Base-by-base conservation (phyloP, 495 filamentous ascomycete species). In the Neurospora sp. region DNA sequence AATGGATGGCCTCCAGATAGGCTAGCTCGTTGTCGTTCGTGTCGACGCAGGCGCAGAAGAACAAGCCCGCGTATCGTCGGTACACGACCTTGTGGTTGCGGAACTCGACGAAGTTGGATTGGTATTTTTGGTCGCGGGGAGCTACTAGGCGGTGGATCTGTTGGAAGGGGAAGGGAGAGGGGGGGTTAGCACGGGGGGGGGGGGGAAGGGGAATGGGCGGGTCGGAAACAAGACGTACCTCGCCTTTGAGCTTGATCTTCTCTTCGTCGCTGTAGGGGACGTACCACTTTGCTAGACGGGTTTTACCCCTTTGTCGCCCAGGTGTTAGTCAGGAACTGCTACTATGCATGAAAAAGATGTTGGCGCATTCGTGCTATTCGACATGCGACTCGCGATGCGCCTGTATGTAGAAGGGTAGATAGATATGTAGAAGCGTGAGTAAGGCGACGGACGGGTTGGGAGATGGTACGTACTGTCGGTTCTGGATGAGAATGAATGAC, bases 21-120 rank as follows among this genome's bases (percentile, higher is more conserved):
- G 96, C 94, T 45, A 99, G 86, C 85, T 98, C 96, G 84, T 98
- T 99, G 82, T 99, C 96, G 81, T 97, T 98, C 70, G 96, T 95
- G 84, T 99, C 96, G 76, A 99, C 96, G 82, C 96, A 98, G 20
- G 94, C 96, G 85, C 96, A 98, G 83, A 98, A 99, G 86, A 99
- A 99, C 31, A 99, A 88, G 0, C 96, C 96, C 1, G 96, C 96
- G 84, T 99, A 99, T 70, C 96, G 90, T 35, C 96, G 91, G 84
- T 99, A 99, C 31, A 99, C 93, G 75, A 99, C 91, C 84, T 97
- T 98, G 76, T 91, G 89, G 83, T 91, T 90, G 79, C 95, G 90
- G 88, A 94, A 91, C 85, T 99, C 96, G 83, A 99, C 96, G 80
- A 99, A 99, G 84, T 99, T 99, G 80, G 93, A 97, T 81, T 99